Conservation (phyloP, 2,329 filamentous ascomycete species). For the Sporothrix pseudoabietina region DNA sequence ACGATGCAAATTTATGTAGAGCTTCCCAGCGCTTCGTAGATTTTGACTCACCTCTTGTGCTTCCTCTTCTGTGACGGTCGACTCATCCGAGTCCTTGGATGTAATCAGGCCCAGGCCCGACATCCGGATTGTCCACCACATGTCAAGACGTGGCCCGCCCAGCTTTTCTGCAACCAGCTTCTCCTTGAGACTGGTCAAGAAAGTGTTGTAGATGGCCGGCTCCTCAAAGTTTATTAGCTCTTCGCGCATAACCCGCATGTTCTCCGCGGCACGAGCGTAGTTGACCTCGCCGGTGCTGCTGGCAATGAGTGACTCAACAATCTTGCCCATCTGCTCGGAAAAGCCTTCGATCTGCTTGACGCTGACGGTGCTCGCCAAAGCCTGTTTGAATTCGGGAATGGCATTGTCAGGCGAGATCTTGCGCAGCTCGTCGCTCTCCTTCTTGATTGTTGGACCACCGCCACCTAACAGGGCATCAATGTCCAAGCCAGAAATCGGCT, state of each 20-base stretch:
- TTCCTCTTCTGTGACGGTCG: constrained; percentile 68
- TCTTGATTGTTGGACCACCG: constrained; percentile 37
- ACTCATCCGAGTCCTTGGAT: constrained; percentile 61
- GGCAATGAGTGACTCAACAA: constrained; percentile 69
- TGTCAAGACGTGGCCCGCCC: constrained; percentile 74
- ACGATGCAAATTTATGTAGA: background rate
- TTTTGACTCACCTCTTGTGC: constrained; percentile 58
- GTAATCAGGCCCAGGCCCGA: constrained; percentile 74
- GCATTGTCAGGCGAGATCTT: constrained; percentile 67
- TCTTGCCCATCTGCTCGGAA: constrained; percentile 70
- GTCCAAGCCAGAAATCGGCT: constrained; percentile 88
- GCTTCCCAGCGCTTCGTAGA: background rate
- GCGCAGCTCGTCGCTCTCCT: constrained; percentile 37
- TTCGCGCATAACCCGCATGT: constrained; percentile 74
- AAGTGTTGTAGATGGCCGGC: constrained; percentile 74
- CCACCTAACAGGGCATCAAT: constrained; percentile 75
- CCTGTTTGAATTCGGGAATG: constrained; percentile 87
- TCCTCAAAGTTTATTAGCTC: constrained; percentile 76
- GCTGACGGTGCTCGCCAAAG: constrained; percentile 63
- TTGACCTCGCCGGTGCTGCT: constrained; percentile 74
- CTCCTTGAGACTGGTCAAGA: constrained; percentile 70
- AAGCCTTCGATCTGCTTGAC: constrained; percentile 66
- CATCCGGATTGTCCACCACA: constrained; percentile 76
- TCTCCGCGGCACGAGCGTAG: constrained; percentile 75
- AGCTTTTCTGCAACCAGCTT: constrained; percentile 69